Percentiles rank a stretch among this genome's conserved stretches.
phyloP scores from a whole-genome alignment of 2,329 filamentous ascomycete genomes.

The Endothia cerciana region DNA sequence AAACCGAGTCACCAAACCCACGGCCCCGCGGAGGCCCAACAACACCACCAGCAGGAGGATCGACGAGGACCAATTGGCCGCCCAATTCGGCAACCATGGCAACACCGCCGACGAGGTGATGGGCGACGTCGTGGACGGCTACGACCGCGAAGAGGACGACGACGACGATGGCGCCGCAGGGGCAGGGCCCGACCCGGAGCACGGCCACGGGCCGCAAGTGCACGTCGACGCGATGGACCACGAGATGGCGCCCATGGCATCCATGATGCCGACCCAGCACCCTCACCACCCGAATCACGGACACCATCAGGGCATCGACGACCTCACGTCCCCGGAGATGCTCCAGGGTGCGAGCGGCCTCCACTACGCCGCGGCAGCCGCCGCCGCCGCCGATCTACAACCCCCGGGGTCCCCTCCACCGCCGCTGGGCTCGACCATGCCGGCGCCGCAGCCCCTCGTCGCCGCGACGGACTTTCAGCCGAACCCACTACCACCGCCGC shows the following conservation, averaged over 20 bases:
- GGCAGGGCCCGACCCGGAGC: constrained; percentile 4
- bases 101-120: constrained; percentile 24
- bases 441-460: constrained; percentile 29
- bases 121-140: constrained; percentile 15
- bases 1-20: constrained; percentile 24
- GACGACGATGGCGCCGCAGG: constrained; percentile 15
- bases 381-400: constrained; percentile 25
- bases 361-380: constrained; percentile 22
- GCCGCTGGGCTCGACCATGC: constrained; percentile 25
- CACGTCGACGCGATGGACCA: constrained; percentile 25
- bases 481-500: constrained; percentile 14
- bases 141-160: constrained; percentile 9
- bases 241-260: constrained; percentile 28
- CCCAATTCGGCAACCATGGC: constrained; percentile 25
- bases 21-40: constrained; percentile 16
- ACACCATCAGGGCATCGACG: constrained; percentile 23
- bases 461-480: constrained; percentile 30
- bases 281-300: constrained; percentile 15
- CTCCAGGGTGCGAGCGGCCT: constrained; percentile 16
- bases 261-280: constrained; percentile 26
- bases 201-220: constrained; percentile 11
- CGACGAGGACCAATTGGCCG: constrained; percentile 27
- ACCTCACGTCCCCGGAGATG: constrained; percentile 24
- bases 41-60: constrained; percentile 24
- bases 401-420: constrained; percentile 24